A percentile compares a stretch with the other conserved stretches of the same genome.
Conservation (phyloP, 2,329 filamentous ascomycete genomes). For the Xylariales sp. region DNA sequence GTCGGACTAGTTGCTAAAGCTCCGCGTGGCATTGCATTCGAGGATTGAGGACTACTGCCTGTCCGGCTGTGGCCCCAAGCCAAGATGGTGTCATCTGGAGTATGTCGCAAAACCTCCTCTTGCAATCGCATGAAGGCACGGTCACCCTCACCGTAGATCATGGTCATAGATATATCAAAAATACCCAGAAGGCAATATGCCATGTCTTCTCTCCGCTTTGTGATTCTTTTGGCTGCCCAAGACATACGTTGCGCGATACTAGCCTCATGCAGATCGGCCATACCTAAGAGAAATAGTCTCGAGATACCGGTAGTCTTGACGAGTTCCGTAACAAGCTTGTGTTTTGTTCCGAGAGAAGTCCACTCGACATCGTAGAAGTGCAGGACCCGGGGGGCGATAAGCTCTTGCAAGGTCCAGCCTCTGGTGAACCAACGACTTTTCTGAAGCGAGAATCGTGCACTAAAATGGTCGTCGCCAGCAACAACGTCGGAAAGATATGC, state of each 20-base stretch:
- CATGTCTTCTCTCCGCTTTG: background rate
- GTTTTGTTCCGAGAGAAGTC: slow-evolving; percentile 3
- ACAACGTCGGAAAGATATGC: background rate
- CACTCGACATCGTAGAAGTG: slow-evolving; percentile 5
- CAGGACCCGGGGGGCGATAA: slow-evolving; percentile 1
- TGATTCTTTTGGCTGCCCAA: background rate
- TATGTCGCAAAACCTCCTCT: slow-evolving; percentile 2
- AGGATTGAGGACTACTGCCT: background rate
- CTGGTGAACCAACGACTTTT: background rate
- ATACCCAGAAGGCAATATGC: background rate
- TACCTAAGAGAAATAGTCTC: background rate
- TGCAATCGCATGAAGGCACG: background rate
- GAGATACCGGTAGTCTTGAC: background rate
- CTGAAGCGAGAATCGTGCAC: background rate
- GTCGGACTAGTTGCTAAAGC: background rate
- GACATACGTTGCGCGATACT: background rate
- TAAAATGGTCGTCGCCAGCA: background rate
- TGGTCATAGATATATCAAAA: background rate
- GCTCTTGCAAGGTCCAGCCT: background rate
- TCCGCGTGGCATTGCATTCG: background rate
- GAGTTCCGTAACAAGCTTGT: background rate
- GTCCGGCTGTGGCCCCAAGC: background rate
- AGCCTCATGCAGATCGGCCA: background rate
- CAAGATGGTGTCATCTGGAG: background rate
- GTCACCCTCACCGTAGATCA: background rate